Evolutionary conservation across 768 basidiomycete species (phyloP).

Genomic region (Mycena capillaripes): DNA sequence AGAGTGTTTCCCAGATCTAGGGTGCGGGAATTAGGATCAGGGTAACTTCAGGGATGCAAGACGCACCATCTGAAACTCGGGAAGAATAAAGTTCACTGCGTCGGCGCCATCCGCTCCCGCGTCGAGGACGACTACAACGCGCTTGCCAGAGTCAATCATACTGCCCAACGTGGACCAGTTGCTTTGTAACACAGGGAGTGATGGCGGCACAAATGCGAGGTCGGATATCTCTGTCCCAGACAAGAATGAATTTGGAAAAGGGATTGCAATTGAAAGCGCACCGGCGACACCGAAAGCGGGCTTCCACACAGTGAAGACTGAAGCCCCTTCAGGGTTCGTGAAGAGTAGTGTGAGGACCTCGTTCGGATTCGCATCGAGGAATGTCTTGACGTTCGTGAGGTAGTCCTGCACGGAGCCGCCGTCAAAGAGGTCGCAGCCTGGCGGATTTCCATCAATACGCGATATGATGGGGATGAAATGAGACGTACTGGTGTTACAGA

Average conservation of each 20-base stretch:
- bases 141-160: constrained; percentile 59
- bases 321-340: constrained; percentile 71
- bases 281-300: too few relatives aligned
- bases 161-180: constrained; percentile 65
- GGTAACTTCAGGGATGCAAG: background rate
- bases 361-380: constrained; percentile 72
- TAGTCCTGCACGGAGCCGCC: constrained; percentile 65
- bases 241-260: background rate
- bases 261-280: too few relatives aligned
- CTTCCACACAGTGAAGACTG: constrained; percentile 63
- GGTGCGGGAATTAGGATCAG: constrained; percentile 28
- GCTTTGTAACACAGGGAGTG: constrained; percentile 43
- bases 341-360: too few relatives aligned
- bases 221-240: constrained; percentile 54
- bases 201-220: constrained; percentile 63
- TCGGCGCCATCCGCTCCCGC: constrained; percentile 43
- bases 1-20: constrained; percentile 60
- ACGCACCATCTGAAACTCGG: constrained; percentile 55
- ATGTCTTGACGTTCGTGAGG: constrained; percentile 65
- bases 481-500: constrained; percentile 79
- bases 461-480: too few relatives aligned
- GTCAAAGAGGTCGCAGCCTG: constrained; percentile 65
- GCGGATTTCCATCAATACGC: too few relatives aligned
- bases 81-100: constrained; percentile 53
- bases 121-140: constrained; percentile 66